Conservation (phyloP, 352 stramenopile species). For the Pythium insidiosum region DNA sequence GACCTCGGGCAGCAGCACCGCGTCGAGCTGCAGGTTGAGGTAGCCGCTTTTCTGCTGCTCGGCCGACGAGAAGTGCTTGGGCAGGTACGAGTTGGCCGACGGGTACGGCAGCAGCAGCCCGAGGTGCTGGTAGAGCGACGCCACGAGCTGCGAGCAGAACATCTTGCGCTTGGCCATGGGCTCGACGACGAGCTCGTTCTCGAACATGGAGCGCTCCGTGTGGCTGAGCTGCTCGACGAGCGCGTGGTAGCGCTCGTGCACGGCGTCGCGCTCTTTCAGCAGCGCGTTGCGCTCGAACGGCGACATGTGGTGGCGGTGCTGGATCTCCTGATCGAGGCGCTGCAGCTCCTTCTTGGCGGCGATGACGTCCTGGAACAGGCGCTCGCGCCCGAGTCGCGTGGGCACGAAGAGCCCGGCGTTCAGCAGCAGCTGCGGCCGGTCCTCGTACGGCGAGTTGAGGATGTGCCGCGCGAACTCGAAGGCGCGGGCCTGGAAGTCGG, state of each 20-base stretch:
- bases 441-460: conserved; percentile 71
- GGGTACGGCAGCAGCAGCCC: conserved; percentile 73
- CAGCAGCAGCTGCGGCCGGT: conserved; percentile 61
- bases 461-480: conserved; percentile 50
- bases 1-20: conserved; percentile 57
- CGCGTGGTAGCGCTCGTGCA: conserved; percentile 45
- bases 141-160: conserved; percentile 82
- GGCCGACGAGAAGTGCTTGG: conserved; percentile 73
- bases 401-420: conserved; percentile 72
- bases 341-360: conserved; percentile 54
- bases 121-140: conserved; percentile 72
- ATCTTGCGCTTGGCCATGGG: conserved; percentile 38
- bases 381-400: conserved; percentile 57
- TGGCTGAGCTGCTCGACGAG: conserved; percentile 47
- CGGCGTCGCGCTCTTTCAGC: conserved; percentile 29
- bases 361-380: conserved; percentile 64
- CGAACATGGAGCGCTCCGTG: conserved; percentile 71
- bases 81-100: conserved; percentile 78
- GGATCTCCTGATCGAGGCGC: conserved; percentile 50
- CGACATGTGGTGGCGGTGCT: conserved; percentile 59
- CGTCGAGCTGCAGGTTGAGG: conserved; percentile 71
- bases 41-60: conserved; percentile 49
- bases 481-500: conserved; percentile 48
- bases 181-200: conserved; percentile 57
- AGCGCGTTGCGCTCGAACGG: conserved; percentile 72